phyloP scores from a whole-genome alignment of 441 rosid species.

The Sinapis alba region DNA sequence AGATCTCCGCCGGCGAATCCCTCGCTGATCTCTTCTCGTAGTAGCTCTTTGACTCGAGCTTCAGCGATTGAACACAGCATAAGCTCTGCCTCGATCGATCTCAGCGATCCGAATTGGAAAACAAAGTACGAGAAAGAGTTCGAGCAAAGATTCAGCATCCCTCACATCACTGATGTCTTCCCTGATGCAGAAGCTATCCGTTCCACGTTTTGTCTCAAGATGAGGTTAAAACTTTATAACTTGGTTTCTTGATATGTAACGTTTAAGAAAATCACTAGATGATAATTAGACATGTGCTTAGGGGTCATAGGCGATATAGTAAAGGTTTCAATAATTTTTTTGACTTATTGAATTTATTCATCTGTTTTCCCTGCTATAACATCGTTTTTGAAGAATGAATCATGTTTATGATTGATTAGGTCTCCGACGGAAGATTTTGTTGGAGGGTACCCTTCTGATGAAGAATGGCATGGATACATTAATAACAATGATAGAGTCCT shows the following conservation, averaged over 20 bases:
- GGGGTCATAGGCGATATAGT: too few relatives aligned
- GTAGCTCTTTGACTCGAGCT: conserved; percentile 11
- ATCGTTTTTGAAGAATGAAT: too few relatives aligned
- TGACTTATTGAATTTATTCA: background rate
- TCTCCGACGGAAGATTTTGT: conserved; percentile 75
- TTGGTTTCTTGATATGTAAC: background rate
- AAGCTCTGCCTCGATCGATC: conserved; percentile 46
- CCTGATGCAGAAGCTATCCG: conserved; percentile 68
- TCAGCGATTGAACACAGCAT: conserved; percentile 14
- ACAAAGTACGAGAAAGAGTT: conserved; percentile 69
- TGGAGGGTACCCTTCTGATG: conserved; percentile 90
- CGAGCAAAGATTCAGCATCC: conserved; percentile 71
- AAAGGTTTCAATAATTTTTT: too few relatives aligned
- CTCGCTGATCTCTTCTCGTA: conserved; percentile 25
- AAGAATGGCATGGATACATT: conserved; percentile 96
- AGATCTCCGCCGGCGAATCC: conserved; percentile 27
- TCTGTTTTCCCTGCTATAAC: too few relatives aligned
- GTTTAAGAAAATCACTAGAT: too few relatives aligned
- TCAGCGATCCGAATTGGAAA: conserved; percentile 83
- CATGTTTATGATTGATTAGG: conserved; percentile 42
- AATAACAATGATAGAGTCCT: conserved; percentile 90
- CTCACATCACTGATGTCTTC: conserved; percentile 79
- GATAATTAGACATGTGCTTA: too few relatives aligned
- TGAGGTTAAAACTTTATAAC: conserved; percentile 54
- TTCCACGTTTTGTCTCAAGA: conserved; percentile 89